Evolutionary conservation across 225 moss, liverwort and hornwort genomes (phyloP), one percentile per base, ranked within the genome.

Genomic region (Polytrichum formosum): DNA sequence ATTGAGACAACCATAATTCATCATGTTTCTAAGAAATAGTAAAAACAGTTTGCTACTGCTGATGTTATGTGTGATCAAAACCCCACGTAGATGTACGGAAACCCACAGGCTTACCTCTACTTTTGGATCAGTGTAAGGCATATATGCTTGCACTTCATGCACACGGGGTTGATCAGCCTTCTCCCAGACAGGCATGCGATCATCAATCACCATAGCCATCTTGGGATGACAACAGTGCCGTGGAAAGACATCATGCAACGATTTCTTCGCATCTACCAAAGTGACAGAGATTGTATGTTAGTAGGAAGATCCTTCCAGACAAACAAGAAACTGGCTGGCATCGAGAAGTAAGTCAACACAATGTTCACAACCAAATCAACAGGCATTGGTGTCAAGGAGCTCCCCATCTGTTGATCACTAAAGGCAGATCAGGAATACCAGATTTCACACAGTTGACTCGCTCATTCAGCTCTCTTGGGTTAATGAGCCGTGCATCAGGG

Each of bases 131-230:
- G 88, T 88, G 63, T 98, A 98, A 46, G 98, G 98, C 82, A 91
- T 90, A 80, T 76, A 98, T 28, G 98, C 88, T 70, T 94, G 91
- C 84, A 98, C 98, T 76, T 94, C 94, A 74, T 98, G 94, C 70
- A 98, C 98, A 35, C 92, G 90, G 72, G 94, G 90, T 81, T 98
- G 98, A 81, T 98, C 98, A 63, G 76, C 27, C 73, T 98, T 92
- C 68, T 94, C 94, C 98, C 98, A 98, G 64, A 98, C 98, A 76
- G 78, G 88, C 69, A 98, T 80, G 37, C 98, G 91, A 74, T 94
- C 98, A 75, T 98, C 98, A 54, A 98, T 92, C 72, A 98, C 98
- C 98, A 98, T 94, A 54, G 94, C 94, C 98, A 98, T 94, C 84
- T 94, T 98, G 60, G 98, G 94, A 83, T 98, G 98, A 71, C 91